Percentiles rank a stretch among this genome's conserved stretches.
phyloP scores from a whole-genome alignment of 2,329 filamentous ascomycete species.

The Apiospora kogelbergensis region DNA sequence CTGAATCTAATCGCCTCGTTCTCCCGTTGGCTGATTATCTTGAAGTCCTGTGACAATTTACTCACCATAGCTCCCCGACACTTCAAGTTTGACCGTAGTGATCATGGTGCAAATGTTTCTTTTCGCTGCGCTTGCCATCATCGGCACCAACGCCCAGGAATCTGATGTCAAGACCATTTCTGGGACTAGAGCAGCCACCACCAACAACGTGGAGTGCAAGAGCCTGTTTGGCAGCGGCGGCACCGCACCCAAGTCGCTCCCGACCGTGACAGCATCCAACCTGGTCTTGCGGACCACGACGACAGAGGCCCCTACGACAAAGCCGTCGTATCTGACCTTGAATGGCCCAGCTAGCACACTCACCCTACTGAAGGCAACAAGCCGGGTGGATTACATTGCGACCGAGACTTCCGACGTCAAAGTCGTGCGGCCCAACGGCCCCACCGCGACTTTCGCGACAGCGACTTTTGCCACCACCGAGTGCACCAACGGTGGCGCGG shows the following conservation, averaged over 20 bases:
- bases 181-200: not conserved
- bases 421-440: constrained; percentile 11
- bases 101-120: not conserved
- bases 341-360: not conserved
- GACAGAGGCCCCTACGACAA: constrained; percentile 17
- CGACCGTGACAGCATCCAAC: constrained; percentile 12
- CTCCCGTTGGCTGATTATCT: too few relatives aligned
- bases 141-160: not conserved
- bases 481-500: constrained; percentile 21
- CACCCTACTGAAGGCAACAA: not conserved
- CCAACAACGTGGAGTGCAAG: constrained; percentile 14
- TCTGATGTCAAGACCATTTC: not conserved
- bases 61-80: not conserved
- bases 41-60: too few relatives aligned
- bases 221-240: constrained; percentile 20
- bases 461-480: constrained; percentile 20
- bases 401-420: constrained; percentile 17
- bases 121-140: not conserved
- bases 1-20: too few relatives aligned
- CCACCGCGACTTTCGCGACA: constrained; percentile 19
- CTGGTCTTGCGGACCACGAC: constrained; percentile 10
- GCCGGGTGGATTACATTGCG: not conserved
- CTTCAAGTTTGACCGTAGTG: too few relatives aligned
- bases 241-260: constrained; percentile 18
- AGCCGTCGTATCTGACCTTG: not conserved